Base-by-base conservation (phyloP, 495 filamentous ascomycete genomes). In the Penicillium cataractarum region DNA sequence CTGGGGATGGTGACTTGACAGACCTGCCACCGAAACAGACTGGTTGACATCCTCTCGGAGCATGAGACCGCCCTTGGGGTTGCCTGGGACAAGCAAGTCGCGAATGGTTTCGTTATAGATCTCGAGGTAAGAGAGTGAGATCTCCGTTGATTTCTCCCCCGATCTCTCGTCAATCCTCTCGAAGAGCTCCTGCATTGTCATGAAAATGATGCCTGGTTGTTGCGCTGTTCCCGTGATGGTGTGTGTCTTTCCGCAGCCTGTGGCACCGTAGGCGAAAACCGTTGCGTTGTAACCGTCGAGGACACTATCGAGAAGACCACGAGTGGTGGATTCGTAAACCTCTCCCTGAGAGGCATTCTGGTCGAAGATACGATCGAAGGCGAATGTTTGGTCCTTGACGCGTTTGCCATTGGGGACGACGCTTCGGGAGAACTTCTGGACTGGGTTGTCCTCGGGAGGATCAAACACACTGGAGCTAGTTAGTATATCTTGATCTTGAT, bases 101-200 rank as follows among this genome's bases (percentile, higher is more conserved):
- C 95, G 90, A 62, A 99, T 99, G 0, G 94, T 98, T 76, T 99
- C 95, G 71, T 99, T 99, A 81, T 99, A 99, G 50, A 99, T 99
- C 72, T 99, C 95, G 17, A 99, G 85, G 74, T 98, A 99, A 0
- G 93, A 97, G 12, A 99, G 87, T 0, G 93, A 92, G 35, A 99
- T 75, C 68, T 97, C 93, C 19, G 92, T 94, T 17, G 87, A 81
- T 71, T 98, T 98, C 60, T 97, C 93, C 54, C 86, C 84, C 40
- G 86, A 87, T 40, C 90, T 78, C 40, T 97, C 96, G n/a, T 83
- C 78, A 62, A 99, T 97, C 68, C 92, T 89, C 76, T 98, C 94
- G 69, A 90, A 99, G 3, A 99, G 81, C 73, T 99, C 95, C 72
- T 97, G 94, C 92, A 97, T 98, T 0, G 95, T 98, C 56, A 99